Evolutionary conservation across 768 basidiomycete genomes (phyloP).

Genomic region (Tylopilus sp.): DNA sequence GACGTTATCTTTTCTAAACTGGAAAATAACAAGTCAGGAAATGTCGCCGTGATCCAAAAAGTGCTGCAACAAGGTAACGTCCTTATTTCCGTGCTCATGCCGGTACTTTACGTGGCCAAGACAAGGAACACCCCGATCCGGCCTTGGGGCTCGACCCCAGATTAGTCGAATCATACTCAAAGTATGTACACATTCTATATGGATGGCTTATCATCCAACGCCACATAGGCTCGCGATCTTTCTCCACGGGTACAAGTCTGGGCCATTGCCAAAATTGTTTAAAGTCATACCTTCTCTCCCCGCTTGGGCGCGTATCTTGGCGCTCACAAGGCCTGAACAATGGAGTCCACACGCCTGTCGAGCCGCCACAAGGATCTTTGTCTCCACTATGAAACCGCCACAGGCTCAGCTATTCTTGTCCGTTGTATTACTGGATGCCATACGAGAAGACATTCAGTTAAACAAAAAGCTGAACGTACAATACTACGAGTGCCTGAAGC

Average conservation of each 20-base stretch:
- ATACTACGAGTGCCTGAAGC: slow-evolving; percentile 89
- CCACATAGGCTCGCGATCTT: slow-evolving; percentile 73
- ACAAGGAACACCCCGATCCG: slow-evolving; percentile 64
- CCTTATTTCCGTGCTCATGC: not conserved
- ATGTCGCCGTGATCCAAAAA: slow-evolving; percentile 55
- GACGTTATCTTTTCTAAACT: slow-evolving; percentile 97
- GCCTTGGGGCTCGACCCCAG: slow-evolving; percentile 87
- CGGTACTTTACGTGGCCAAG: slow-evolving; percentile 26
- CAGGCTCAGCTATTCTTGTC: slow-evolving; percentile 92
- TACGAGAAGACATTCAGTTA: slow-evolving; percentile 82
- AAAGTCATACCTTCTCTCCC: slow-evolving; percentile 96
- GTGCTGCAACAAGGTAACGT: slow-evolving; percentile 54
- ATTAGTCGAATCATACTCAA: slow-evolving; percentile 89
- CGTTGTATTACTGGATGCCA: slow-evolving; percentile 86
- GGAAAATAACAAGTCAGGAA: slow-evolving; percentile 56
- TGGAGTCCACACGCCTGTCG: slow-evolving; percentile 97
- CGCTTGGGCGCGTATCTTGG: slow-evolving; percentile 93
- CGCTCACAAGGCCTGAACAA: slow-evolving; percentile 85
- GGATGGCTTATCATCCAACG: slow-evolving; percentile 3
- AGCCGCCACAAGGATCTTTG: slow-evolving; percentile 92
- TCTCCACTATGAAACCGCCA: slow-evolving; percentile 93
- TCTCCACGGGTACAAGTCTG: slow-evolving; percentile 87
- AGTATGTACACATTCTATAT: slow-evolving; percentile 52
- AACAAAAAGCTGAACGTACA: slow-evolving; percentile 91
- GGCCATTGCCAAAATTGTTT: slow-evolving; percentile 93